phyloP scores from a whole-genome alignment of 2,329 filamentous ascomycete genomes.

The Fusarium coicis region DNA sequence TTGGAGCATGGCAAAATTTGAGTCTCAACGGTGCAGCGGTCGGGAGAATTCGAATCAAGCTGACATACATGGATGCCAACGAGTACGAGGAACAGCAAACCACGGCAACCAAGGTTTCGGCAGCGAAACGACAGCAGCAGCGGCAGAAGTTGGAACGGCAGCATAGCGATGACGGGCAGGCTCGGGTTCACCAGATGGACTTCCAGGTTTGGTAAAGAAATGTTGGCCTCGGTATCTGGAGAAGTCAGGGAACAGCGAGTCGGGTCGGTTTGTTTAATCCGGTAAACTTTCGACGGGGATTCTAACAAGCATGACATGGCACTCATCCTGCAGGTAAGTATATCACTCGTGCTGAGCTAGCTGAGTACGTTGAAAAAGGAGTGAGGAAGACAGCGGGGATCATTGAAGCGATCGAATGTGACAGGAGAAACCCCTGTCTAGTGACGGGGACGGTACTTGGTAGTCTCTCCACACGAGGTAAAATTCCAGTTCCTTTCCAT shows the following conservation, averaged over 20 bases:
- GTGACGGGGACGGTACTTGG: constrained; percentile 27
- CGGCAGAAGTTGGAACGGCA: constrained; percentile 27
- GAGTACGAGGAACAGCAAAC: constrained; percentile 38
- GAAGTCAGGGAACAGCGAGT: constrained; percentile 2
- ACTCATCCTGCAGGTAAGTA: not conserved
- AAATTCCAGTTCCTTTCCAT: constrained; percentile 30
- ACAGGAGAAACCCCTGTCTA: constrained; percentile 18
- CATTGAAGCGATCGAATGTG: constrained; percentile 19
- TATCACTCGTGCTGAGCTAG: not conserved
- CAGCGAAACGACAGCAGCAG: constrained; percentile 28
- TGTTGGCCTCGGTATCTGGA: constrained; percentile 6
- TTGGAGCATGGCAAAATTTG: constrained; percentile 38
- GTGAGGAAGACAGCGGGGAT: not conserved
- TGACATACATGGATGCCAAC: constrained; percentile 32
- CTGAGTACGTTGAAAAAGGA: not conserved
- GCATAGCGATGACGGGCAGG: constrained; percentile 33
- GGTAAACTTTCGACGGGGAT: not conserved
- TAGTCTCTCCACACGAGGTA: constrained; percentile 36
- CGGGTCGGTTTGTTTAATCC: constrained; percentile 3
- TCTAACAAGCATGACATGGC: constrained; percentile 11
- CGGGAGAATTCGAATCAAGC: constrained; percentile 33
- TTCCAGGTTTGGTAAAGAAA: constrained; percentile 41
- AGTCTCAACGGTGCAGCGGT: constrained; percentile 30
- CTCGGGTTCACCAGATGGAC: constrained; percentile 40
- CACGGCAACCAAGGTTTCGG: constrained; percentile 29